Percentiles rank a stretch among this genome's conserved stretches.
Evolutionary conservation across 2,329 filamentous ascomycete species (phyloP).

Genomic region (Hymenoscyphus fraxineus): DNA sequence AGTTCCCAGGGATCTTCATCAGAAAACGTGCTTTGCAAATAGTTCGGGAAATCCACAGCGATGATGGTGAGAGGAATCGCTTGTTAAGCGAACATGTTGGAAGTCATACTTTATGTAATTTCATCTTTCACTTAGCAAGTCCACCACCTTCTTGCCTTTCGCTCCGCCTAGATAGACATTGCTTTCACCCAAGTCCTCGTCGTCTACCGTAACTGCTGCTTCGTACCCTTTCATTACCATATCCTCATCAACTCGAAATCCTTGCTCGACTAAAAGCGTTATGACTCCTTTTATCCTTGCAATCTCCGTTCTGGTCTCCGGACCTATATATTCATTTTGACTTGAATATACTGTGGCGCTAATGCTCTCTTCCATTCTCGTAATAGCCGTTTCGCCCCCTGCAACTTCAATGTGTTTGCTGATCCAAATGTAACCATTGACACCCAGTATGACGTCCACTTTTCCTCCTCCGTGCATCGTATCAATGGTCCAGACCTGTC

Average conservation of each 20-base stretch:
- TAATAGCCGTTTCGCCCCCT: constrained; percentile 55
- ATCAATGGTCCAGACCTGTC: constrained; percentile 84
- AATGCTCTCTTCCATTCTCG: constrained; percentile 81
- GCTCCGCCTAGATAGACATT: constrained; percentile 56
- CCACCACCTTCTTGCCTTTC: constrained; percentile 32
- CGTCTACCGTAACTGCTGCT: constrained; percentile 70
- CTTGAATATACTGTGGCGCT: constrained; percentile 86
- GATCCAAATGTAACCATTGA: constrained; percentile 97
- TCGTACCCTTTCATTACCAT: constrained; percentile 80
- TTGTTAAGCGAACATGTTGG: not conserved
- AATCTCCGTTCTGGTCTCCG: constrained; percentile 81
- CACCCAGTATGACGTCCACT: constrained; percentile 84
- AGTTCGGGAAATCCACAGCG: not conserved
- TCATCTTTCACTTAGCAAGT: constrained; percentile 27
- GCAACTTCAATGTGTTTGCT: constrained; percentile 71
- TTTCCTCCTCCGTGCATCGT: constrained; percentile 53
- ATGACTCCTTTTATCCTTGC: constrained; percentile 78
- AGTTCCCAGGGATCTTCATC: not conserved
- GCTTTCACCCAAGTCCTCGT: constrained; percentile 52
- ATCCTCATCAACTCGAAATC: constrained; percentile 83
- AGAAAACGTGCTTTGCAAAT: not conserved
- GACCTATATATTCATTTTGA: constrained; percentile 82
- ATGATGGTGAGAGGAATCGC: not conserved
- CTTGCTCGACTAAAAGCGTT: constrained; percentile 74
- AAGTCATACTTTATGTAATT: constrained; percentile 14